Percentiles rank a stretch among this genome's conserved stretches.
Conservation (phyloP, 2,329 filamentous ascomycete species). For the Drechslera avenae region DNA sequence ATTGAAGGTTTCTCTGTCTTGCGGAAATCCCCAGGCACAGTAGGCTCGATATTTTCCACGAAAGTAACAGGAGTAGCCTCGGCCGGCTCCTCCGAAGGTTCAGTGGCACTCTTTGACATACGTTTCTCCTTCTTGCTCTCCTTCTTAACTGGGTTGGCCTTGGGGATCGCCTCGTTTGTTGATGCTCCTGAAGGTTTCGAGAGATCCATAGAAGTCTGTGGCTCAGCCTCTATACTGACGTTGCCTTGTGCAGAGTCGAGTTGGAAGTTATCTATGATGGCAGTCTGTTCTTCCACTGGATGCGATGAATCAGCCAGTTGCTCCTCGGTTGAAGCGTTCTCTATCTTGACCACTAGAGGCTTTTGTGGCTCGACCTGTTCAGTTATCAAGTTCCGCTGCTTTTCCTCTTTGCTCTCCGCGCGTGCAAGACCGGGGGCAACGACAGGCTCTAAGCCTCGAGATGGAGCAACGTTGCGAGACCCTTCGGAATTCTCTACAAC, state of each 20-base stretch:
- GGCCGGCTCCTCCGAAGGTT: constrained; percentile 4
- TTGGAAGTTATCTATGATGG: background rate
- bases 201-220: background rate
- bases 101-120: constrained; percentile 19
- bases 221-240: background rate
- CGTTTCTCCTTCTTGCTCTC: constrained; percentile 26
- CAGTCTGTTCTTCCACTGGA: background rate
- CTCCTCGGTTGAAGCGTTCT: constrained; percentile 1
- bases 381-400: constrained; percentile 19
- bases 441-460: constrained; percentile 9
- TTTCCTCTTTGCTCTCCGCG: constrained; percentile 39
- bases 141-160: constrained; percentile 4
- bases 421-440: constrained; percentile 22
- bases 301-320: background rate
- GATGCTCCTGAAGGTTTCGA: background rate
- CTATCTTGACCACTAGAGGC: constrained; percentile 1
- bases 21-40: background rate
- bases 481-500: background rate
- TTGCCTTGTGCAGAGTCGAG: background rate
- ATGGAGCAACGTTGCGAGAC: background rate
- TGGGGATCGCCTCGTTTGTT: constrained; percentile 6
- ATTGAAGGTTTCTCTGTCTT: constrained; percentile 8
- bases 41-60: background rate
- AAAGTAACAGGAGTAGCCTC: background rate
- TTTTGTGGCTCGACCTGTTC: constrained; percentile 9